phyloP scores from a whole-genome alignment of 2,329 filamentous ascomycete species.

The Penicillium sp. region DNA sequence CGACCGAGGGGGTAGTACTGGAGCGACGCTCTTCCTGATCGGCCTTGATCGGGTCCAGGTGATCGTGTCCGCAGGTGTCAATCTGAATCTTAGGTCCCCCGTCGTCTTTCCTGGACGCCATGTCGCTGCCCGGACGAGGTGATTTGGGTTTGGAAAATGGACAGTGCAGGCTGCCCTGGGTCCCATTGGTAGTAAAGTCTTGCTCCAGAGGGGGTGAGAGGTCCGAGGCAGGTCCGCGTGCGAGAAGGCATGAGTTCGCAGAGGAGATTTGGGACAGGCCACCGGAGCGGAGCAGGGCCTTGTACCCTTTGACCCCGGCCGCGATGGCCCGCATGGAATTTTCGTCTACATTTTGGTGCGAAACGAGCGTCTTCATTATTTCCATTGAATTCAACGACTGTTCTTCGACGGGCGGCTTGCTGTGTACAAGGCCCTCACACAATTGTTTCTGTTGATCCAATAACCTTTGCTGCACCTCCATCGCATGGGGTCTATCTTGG shows the following conservation, averaged over 20 bases:
- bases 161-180: constrained; percentile 75
- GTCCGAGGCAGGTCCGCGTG: constrained; percentile 49
- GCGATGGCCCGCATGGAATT: constrained; percentile 40
- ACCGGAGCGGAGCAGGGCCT: constrained; percentile 35
- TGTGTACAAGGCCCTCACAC: constrained; percentile 38
- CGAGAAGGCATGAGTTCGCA: constrained; percentile 41
- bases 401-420: constrained; percentile 37
- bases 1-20: constrained; percentile 40
- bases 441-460: constrained; percentile 33
- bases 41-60: constrained; percentile 60
- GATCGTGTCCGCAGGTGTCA: constrained; percentile 53
- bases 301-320: constrained; percentile 45
- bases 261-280: constrained; percentile 34
- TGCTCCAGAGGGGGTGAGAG: constrained; percentile 72
- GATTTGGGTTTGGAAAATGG: constrained; percentile 67
- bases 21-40: constrained; percentile 48
- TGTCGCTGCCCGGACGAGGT: constrained; percentile 40
- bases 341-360: constrained; percentile 68
- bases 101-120: constrained; percentile 41
- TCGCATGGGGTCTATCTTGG: constrained; percentile 30
- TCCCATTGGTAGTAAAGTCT: constrained; percentile 87
- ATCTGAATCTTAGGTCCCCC: constrained; percentile 42
- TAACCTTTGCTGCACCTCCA: constrained; percentile 36
- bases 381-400: constrained; percentile 66
- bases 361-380: constrained; percentile 57